Conservation (phyloP, 805 yeast species). For the Torulaspora indica region DNA sequence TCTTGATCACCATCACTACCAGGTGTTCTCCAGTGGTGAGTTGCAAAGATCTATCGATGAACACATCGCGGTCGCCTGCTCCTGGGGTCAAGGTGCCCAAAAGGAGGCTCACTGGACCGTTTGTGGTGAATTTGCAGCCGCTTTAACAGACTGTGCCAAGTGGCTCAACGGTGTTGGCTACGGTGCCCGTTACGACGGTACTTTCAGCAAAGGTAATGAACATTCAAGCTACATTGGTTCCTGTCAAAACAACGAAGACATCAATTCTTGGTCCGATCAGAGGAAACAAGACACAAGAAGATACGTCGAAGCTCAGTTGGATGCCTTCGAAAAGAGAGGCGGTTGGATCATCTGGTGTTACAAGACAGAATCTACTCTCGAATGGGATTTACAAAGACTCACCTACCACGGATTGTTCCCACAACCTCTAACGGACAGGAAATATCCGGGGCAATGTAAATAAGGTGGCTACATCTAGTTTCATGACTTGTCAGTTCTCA, state of each 20-base stretch:
- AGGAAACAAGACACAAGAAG: constrained; percentile 56
- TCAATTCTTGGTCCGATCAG: constrained; percentile 54
- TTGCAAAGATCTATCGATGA: constrained; percentile 54
- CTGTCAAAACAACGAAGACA: constrained; percentile 51
- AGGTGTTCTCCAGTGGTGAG: constrained; percentile 67
- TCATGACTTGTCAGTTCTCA: not conserved
- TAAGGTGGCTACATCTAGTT: not conserved
- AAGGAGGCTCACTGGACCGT: constrained; percentile 67
- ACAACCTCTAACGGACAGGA: constrained; percentile 66
- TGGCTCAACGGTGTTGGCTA: constrained; percentile 85
- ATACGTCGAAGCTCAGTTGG: constrained; percentile 85
- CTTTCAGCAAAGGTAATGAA: constrained; percentile 36
- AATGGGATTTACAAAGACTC: constrained; percentile 78
- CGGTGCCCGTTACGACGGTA: constrained; percentile 77
- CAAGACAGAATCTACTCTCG: constrained; percentile 78
- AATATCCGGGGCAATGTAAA: constrained; percentile 63
- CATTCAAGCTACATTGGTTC: constrained; percentile 48
- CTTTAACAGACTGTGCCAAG: constrained; percentile 83
- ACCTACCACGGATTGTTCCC: constrained; percentile 64
- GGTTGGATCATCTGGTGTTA: constrained; percentile 97
- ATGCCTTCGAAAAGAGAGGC: constrained; percentile 64
- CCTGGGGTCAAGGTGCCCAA: constrained; percentile 43
- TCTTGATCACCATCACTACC: constrained; percentile 87
- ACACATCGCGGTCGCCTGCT: constrained; percentile 54
- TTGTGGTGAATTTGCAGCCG: constrained; percentile 88